Evolutionary conservation across 2,329 filamentous ascomycete genomes (phyloP).

Genomic region (Xylaria digitata): DNA sequence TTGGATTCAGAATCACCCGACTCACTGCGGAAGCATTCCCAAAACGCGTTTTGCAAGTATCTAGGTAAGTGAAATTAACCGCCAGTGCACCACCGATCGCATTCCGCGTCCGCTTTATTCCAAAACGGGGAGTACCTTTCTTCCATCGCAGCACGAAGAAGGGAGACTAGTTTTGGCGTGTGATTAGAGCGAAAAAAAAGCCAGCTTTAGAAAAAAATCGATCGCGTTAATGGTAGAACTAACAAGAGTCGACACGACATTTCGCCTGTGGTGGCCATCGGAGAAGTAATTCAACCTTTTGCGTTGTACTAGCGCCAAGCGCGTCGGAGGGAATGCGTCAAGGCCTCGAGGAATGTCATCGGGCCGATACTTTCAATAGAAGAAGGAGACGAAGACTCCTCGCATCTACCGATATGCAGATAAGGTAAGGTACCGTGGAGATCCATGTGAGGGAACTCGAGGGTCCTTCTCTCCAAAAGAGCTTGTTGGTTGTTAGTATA

Average conservation of each 20-base stretch:
- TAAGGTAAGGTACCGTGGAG: constrained; percentile 16
- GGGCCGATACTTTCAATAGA: constrained; percentile 31
- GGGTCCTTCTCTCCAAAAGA: constrained; percentile 3
- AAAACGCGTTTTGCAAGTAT: neutral
- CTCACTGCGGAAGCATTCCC: constrained; percentile 2
- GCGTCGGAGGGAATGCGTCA: constrained; percentile 3
- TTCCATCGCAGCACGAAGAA: constrained; percentile 15
- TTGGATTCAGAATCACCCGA: constrained; percentile 25
- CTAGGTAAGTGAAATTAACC: constrained; percentile 23
- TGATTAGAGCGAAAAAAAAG: neutral
- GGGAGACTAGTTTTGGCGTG: neutral
- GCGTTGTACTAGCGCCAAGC: constrained; percentile 25
- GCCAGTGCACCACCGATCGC: constrained; percentile 12
- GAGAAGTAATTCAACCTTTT: constrained; percentile 21
- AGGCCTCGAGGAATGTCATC: constrained; percentile 25
- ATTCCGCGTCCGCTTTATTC: constrained; percentile 23
- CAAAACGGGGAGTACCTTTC: constrained; percentile 14
- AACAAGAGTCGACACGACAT: neutral
- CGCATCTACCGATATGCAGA: constrained; percentile 26
- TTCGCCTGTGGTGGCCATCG: constrained; percentile 10
- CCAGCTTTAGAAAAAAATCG: neutral
- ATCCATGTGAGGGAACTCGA: constrained; percentile 14
- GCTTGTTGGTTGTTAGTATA: constrained; percentile 16
- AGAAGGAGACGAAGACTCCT: constrained; percentile 18
- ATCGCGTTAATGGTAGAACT: neutral